Evolutionary conservation across 495 filamentous ascomycete genomes (phyloP).

Genomic region (Penicillium paradoxum): DNA sequence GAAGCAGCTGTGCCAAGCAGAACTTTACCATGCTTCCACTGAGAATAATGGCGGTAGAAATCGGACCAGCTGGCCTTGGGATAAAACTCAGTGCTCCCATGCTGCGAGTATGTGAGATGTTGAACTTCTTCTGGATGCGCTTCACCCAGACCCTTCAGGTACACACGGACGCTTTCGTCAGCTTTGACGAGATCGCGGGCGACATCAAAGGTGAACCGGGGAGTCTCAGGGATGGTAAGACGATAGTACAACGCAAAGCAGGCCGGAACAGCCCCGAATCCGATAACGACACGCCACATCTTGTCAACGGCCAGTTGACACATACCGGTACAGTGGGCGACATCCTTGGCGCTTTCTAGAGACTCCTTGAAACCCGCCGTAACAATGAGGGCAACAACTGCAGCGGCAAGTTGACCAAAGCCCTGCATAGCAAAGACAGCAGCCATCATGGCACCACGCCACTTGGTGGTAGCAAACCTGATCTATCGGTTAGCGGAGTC

Average conservation of each 20-base stretch:
- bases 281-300: constrained; percentile 79
- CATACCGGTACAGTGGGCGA: constrained; percentile 53
- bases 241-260: constrained; percentile 77
- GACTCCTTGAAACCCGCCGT: constrained; percentile 69
- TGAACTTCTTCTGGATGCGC: constrained; percentile 59
- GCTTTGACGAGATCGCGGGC: constrained; percentile 66
- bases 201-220: constrained; percentile 80
- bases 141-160: constrained; percentile 52
- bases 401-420: constrained; percentile 67
- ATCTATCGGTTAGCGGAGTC: constrained; percentile 3
- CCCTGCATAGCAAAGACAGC: constrained; percentile 83
- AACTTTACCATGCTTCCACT: constrained; percentile 63
- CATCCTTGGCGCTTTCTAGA: constrained; percentile 45
- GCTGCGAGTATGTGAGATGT: constrained; percentile 45
- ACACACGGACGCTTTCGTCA: constrained; percentile 59
- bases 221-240: constrained; percentile 82
- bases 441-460: constrained; percentile 86
- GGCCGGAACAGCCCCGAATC: constrained; percentile 74
- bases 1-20: constrained; percentile 73
- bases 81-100: constrained; percentile 41
- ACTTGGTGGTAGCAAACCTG: constrained; percentile 76
- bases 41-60: constrained; percentile 58
- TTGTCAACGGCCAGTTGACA: constrained; percentile 72
- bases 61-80: constrained; percentile 63
- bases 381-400: constrained; percentile 66